These are phyloP conservation scores for Staphylotrichum longicolle DNA, from an alignment of 495 filamentous ascomycete species.

Conservation along the genomic window DNA sequence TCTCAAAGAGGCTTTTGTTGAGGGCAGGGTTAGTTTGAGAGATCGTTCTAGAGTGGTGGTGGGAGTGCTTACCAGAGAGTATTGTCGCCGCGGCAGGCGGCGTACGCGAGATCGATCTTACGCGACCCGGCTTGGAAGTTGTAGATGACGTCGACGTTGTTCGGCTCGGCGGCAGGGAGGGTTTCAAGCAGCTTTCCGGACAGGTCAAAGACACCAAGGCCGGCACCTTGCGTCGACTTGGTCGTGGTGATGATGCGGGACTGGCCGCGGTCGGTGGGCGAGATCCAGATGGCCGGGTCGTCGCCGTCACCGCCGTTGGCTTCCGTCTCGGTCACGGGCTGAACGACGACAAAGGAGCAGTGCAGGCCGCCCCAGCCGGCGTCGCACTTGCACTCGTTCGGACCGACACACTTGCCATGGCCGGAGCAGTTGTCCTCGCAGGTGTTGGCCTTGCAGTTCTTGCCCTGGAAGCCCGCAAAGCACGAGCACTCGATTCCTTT, in stretches of 20 bases:
- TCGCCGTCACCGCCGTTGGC: constrained; percentile 19
- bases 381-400: constrained; percentile 13
- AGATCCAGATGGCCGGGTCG: constrained; percentile 22
- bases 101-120: constrained; percentile 15
- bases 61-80: constrained; percentile 3
- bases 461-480: constrained; percentile 13
- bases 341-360: constrained; percentile 16
- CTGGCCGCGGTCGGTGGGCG: constrained; percentile 10
- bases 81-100: constrained; percentile 17
- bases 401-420: constrained; percentile 15
- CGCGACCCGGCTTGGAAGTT: constrained; percentile 5
- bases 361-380: constrained; percentile 17
- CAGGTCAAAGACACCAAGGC: constrained; percentile 16
- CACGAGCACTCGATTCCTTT: constrained; percentile 12
- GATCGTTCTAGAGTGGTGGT: neutral
- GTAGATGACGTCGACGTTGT: constrained; percentile 21
- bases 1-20: constrained; percentile 11
- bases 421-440: constrained; percentile 17
- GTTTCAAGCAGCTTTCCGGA: constrained; percentile 17
- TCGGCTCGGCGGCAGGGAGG: constrained; percentile 13
- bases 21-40: neutral
- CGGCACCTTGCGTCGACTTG: constrained; percentile 15
- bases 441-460: constrained; percentile 4
- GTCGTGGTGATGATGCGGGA: constrained; percentile 19
- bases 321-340: constrained; percentile 9